Evolutionary conservation across 805 yeast genomes (phyloP).

Genomic region (Nakazawaea holstii): DNA sequence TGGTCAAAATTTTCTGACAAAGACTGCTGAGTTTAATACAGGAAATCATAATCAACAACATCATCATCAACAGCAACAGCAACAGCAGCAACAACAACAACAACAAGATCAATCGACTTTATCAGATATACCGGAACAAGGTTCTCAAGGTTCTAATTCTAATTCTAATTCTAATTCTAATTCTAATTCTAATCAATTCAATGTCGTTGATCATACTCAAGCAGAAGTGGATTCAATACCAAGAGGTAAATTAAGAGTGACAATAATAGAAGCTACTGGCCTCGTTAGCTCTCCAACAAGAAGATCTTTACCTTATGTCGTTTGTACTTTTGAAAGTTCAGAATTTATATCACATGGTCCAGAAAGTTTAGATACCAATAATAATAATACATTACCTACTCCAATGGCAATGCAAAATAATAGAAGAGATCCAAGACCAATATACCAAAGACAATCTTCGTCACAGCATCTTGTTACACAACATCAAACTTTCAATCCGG

Average conservation of each 20-base stretch:
- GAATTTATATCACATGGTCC: slow-evolving; percentile 87
- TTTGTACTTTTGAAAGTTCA: slow-evolving; percentile 85
- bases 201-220: slow-evolving; percentile 4
- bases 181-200: not conserved
- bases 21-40: slow-evolving; percentile 12
- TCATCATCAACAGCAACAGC: slow-evolving; percentile 7
- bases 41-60: no score
- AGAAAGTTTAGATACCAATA: slow-evolving; percentile 30
- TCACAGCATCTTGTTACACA: slow-evolving; percentile 27
- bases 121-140: slow-evolving; percentile 22
- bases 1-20: slow-evolving; percentile 15
- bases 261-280: slow-evolving; percentile 74
- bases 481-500: slow-evolving; percentile 33
- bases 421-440: slow-evolving; percentile 23
- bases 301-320: slow-evolving; percentile 77
- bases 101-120: slow-evolving; percentile 14
- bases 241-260: slow-evolving; percentile 78
- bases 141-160: not conserved
- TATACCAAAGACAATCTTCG: slow-evolving; percentile 39
- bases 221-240: slow-evolving; percentile 37
- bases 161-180: not conserved
- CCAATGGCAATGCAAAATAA: slow-evolving; percentile 16
- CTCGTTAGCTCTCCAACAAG: slow-evolving; percentile 47
- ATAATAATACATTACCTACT: slow-evolving; percentile 5
- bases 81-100: slow-evolving; percentile 13